Base-by-base conservation (phyloP, 1,139 yeast species). In the Candida tropicalis region DNA sequence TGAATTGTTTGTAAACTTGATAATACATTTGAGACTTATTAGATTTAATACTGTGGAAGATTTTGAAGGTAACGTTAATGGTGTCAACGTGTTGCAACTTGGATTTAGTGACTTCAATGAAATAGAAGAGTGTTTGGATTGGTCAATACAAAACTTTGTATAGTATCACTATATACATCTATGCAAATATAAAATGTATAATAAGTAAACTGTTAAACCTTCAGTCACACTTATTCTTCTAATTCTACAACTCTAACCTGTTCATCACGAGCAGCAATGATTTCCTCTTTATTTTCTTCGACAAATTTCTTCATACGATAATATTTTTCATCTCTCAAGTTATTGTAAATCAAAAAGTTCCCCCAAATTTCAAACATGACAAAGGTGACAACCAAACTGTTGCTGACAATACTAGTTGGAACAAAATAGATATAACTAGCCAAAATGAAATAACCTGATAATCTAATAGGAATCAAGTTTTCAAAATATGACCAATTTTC, bases 351-450 rank as follows among this genome's bases (percentile, higher is more conserved):
- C 53, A 84, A 66, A 49, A 84, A 81, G 54, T 84, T 82, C 56
- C 82, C 66, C 91, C 91, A 85, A 25, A 84, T 73, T 58, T 86
- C 95, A 50, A 79, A 59, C 53, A 84, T 83, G n/a, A 81, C 62
- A 57, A 77, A 84, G 2, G 78, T 69, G 50, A 84, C 82, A 2
- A 83, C 77, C 38, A 81, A 68, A 56, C 81, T 82, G 62, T 84
- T 84, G 55, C 84, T 81, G 17, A 84, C 43, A 28, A 67, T 63
- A 12, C 73, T 60, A 42, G 72, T 69, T 16, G 67, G 67, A 20
- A 66, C 66, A 32, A 72, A 47, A 59, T 74, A 77, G 31, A 73
- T 51, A 53, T 67, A 73, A 10, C 66, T 65, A 9, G 80, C 80
- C 37, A 84, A 52, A 1, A 58, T 58, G 56, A 90, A 87, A 57